phyloP scores from a whole-genome alignment of 2,329 filamentous ascomycete species.

The Paracoccidioides brasiliensis region DNA sequence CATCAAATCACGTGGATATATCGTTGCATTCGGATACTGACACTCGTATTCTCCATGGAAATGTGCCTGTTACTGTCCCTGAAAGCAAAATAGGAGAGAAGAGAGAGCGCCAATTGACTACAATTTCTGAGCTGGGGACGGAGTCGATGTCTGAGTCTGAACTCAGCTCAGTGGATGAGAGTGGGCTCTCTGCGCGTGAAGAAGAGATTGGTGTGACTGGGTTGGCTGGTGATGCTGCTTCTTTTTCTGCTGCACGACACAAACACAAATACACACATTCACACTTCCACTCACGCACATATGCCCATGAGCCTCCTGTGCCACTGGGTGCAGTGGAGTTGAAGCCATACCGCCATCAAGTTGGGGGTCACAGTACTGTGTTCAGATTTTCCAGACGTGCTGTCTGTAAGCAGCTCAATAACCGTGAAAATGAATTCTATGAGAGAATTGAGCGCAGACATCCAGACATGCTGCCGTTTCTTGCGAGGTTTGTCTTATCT shows the following conservation, averaged over 20 bases:
- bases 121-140: constrained; percentile 24
- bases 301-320: constrained; percentile 14
- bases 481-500: constrained; percentile 56
- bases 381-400: constrained; percentile 92
- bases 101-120: constrained; percentile 23
- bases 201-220: constrained; percentile 44
- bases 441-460: constrained; percentile 88
- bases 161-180: constrained; percentile 30
- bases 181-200: constrained; percentile 29
- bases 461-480: constrained; percentile 75
- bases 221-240: constrained; percentile 36
- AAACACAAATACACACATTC: constrained; percentile 18
- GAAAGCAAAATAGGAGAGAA: constrained; percentile 21
- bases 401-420: constrained; percentile 96
- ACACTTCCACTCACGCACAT: constrained; percentile 16
- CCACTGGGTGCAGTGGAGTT: constrained; percentile 86
- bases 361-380: constrained; percentile 89
- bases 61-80: constrained; percentile 32
- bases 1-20: constrained; percentile 45
- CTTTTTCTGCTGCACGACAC: constrained; percentile 33
- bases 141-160: constrained; percentile 36
- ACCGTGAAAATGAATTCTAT: constrained; percentile 96
- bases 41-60: constrained; percentile 48
- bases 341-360: constrained; percentile 94
- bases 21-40: constrained; percentile 48